A percentile compares a stretch with the other conserved stretches of the same genome.
Conservation (phyloP, 768 basidiomycete genomes). For the Inosperma sp. region DNA sequence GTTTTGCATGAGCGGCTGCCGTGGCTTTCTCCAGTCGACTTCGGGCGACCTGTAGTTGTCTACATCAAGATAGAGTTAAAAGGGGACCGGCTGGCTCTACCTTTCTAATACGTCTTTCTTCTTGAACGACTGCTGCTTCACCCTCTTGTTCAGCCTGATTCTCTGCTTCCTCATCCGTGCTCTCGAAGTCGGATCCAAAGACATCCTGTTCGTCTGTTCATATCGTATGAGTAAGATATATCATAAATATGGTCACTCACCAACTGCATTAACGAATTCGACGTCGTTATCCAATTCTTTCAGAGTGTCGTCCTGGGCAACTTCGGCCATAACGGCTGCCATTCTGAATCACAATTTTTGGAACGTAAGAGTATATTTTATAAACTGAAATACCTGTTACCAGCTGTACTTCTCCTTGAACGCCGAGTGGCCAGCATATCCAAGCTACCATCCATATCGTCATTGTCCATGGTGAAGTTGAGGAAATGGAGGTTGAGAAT, state of each 20-base stretch:
- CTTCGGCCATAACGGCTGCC: slow-evolving; percentile 73
- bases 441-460: slow-evolving; percentile 26
- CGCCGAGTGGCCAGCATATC: slow-evolving; percentile 55
- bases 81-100: slow-evolving; percentile 29
- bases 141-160: slow-evolving; percentile 51
- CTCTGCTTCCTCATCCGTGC: slow-evolving; percentile 70
- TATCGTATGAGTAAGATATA: slow-evolving; percentile 13
- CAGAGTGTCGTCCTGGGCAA: slow-evolving; percentile 48
- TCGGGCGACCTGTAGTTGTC: slow-evolving; percentile 45
- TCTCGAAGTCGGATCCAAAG: slow-evolving; percentile 81
- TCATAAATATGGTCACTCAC: slow-evolving; percentile 22
- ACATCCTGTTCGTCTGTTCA: slow-evolving; percentile 71
- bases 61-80: neutral
- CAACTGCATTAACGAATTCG: slow-evolving; percentile 66
- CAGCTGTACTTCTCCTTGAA: slow-evolving; percentile 68
- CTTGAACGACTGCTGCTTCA: slow-evolving; percentile 55
- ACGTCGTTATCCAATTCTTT: slow-evolving; percentile 68
- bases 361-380: slow-evolving; percentile 3
- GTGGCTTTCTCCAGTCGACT: slow-evolving; percentile 58
- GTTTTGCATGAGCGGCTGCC: slow-evolving; percentile 61
- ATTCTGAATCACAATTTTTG: slow-evolving; percentile 61
- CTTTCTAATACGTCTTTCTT: slow-evolving; percentile 52
- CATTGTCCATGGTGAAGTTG: neutral
- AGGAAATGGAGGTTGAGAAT: neutral
- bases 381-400: slow-evolving; percentile 52